Conservation (phyloP, 305 asterid species). For the Salvia sclarea region DNA sequence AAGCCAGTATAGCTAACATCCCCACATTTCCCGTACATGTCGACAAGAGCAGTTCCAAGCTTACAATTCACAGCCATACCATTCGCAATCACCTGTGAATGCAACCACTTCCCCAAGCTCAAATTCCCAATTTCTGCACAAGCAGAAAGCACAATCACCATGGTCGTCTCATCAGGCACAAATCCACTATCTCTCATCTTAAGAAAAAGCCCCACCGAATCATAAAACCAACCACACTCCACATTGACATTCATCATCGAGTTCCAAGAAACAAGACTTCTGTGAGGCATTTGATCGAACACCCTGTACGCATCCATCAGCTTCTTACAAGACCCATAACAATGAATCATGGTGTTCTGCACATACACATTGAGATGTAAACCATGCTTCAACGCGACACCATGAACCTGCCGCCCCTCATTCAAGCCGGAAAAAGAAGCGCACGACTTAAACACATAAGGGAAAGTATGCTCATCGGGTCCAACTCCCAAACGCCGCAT, state of each 20-base stretch:
- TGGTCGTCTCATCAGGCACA: constrained; percentile 60
- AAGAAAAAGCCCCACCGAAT: constrained; percentile 44
- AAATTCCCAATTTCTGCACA: constrained; percentile 68
- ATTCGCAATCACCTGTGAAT: constrained; percentile 61
- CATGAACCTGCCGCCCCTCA: constrained; percentile 68
- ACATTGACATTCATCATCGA: constrained; percentile 55
- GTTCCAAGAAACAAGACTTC: constrained; percentile 75
- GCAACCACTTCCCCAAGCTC: constrained; percentile 67
- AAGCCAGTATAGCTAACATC: constrained; percentile 48
- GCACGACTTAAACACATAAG: constrained; percentile 63
- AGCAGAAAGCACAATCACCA: constrained; percentile 66
- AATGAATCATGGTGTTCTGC: constrained; percentile 58
- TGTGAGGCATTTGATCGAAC: constrained; percentile 63
- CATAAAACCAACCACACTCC: constrained; percentile 50
- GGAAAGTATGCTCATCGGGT: constrained; percentile 67
- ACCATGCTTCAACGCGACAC: constrained; percentile 61
- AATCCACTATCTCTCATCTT: constrained; percentile 47
- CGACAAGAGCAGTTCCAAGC: constrained; percentile 71
- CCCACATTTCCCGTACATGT: constrained; percentile 81
- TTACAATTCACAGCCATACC: constrained; percentile 53
- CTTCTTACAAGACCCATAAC: constrained; percentile 64
- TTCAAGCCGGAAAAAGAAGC: constrained; percentile 47
- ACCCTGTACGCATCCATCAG: constrained; percentile 45
- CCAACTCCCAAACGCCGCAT: constrained; percentile 55
- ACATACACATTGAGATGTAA: constrained; percentile 55